Base-by-base conservation (phyloP, 148 eudicot genomes). In the Silene uniflora region DNA sequence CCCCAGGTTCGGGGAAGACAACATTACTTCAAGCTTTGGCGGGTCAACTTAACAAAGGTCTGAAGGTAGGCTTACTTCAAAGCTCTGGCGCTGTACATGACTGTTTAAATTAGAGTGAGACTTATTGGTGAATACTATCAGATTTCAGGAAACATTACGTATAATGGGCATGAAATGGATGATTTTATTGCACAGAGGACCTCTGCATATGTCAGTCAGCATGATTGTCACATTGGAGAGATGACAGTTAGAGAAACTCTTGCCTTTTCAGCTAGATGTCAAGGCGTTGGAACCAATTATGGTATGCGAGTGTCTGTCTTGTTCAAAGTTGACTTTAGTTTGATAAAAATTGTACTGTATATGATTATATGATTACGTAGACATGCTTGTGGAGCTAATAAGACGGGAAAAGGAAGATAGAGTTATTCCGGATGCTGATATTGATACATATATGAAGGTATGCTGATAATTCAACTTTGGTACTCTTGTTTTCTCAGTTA, bases 1-100 rank as follows among this genome's bases (percentile, higher is more conserved):
- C 93, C 4, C 94, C 94, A 19, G 80, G 87, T 44, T 86, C 91
- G 44, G 94, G 94, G 3, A 90, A 90, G 76, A 90, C 94, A 7
- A 85, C 94, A 6, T 77, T 90, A 75, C 82, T 90, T 64, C 74
- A 79, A 59, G 91, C 89, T 54, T 80, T 90, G 83, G 90, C 94
- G 7, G 94, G 94, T 61, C 85, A 81, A 73, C 87, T 90, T 16
- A 80, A 64, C 25, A 52, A 74, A 3, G 84, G 80, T 75, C 66
- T 90, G 0, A 75, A 86, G 83, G 91, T 78, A 11, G 29, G 29
- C 29, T 27, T 27, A 27, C 29, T 65, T 24, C 27, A 62, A 62
- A 23, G 23, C 32, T 27, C 29, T 27, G 29, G 18, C 29, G 32
- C 32, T 22, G 13, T 62, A 22, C 23, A 3, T 62, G 66, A 24